phyloP scores from a whole-genome alignment of 345 rosid species.

The Populus deltoides region DNA sequence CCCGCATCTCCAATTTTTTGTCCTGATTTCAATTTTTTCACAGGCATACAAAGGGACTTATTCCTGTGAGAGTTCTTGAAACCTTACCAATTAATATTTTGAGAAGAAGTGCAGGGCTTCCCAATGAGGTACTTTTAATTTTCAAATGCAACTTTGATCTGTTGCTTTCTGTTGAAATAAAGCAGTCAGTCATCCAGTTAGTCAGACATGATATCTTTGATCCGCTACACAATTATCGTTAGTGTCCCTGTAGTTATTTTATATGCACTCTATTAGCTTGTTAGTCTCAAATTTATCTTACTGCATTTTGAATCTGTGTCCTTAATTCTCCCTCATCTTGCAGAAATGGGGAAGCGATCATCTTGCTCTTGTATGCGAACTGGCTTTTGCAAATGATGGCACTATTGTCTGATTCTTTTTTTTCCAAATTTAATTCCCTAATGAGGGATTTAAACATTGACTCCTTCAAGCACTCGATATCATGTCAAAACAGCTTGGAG shows the following conservation, averaged over 20 bases:
- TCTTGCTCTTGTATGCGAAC: constrained; percentile 88
- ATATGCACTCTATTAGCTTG: neutral
- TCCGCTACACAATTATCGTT: neutral
- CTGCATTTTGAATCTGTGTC: neutral
- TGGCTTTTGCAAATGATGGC: constrained; percentile 51
- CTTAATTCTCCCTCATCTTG: neutral
- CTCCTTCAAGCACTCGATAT: neutral
- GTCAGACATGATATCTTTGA: neutral
- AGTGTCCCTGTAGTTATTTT: neutral
- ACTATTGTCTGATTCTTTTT: constrained; percentile 5
- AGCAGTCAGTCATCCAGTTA: neutral
- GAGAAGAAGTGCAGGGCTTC: constrained; percentile 67
- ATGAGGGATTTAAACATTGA: too few relatives aligned
- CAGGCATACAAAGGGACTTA: constrained; percentile 80
- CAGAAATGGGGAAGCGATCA: constrained; percentile 98
- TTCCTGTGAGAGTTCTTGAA: constrained; percentile 85
- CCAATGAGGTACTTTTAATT: constrained; percentile 53
- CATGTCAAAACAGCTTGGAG: neutral
- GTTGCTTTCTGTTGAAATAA: neutral
- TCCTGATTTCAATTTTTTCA: constrained; percentile 16
- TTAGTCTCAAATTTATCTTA: neutral
- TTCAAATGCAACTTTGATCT: constrained; percentile 1
- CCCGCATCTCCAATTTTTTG: neutral
- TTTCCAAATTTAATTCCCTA: neutral
- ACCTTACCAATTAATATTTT: constrained; percentile 65